A percentile compares a stretch with the other conserved stretches of the same genome.
These are phyloP conservation scores for Fomitopsis serialis DNA, from an alignment of 768 basidiomycete species.

Conservation along the genomic window DNA sequence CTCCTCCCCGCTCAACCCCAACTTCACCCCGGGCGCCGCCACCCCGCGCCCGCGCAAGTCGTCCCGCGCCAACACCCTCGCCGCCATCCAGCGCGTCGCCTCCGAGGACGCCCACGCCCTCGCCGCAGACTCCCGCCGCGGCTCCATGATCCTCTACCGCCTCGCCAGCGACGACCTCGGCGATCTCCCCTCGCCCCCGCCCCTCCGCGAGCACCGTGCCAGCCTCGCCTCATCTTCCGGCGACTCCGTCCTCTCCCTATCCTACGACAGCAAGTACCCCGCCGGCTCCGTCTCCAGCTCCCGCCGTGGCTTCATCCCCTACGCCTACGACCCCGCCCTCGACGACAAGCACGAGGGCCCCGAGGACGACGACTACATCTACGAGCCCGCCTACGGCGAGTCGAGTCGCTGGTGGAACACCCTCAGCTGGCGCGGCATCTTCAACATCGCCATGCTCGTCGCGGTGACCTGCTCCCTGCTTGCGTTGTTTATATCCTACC, in stretches of 20 bases:
- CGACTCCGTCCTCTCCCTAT: conserved; percentile 44
- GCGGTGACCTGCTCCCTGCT: conserved; percentile 59
- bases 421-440: conserved; percentile 42
- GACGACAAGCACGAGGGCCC: conserved; percentile 46
- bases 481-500: conserved; percentile 77
- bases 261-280: conserved; percentile 66
- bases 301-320: conserved; percentile 46
- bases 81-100: conserved; percentile 34
- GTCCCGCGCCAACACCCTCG: conserved; percentile 26
- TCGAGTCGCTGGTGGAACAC: conserved; percentile 11
- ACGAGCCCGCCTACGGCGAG: conserved; percentile 46
- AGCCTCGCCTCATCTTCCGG: conserved; percentile 48
- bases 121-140: conserved; percentile 31
- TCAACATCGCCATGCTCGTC: conserved; percentile 68
- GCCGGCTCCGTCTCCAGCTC: conserved; percentile 24
- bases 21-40: conserved; percentile 23
- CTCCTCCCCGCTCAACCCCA: conserved; percentile 51
- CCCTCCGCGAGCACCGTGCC: conserved; percentile 23
- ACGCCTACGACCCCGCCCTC: conserved; percentile 61
- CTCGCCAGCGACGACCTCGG: conserved; percentile 38
- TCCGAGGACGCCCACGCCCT: conserved; percentile 39
- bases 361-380: conserved; percentile 75
- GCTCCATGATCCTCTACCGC: conserved; percentile 67
- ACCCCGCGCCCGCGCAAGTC: conserved; percentile 36
- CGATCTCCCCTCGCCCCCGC: conserved; percentile 28